phyloP scores from a whole-genome alignment of 2,329 filamentous ascomycete genomes.

The Allantophomopsis lycopodina region DNA sequence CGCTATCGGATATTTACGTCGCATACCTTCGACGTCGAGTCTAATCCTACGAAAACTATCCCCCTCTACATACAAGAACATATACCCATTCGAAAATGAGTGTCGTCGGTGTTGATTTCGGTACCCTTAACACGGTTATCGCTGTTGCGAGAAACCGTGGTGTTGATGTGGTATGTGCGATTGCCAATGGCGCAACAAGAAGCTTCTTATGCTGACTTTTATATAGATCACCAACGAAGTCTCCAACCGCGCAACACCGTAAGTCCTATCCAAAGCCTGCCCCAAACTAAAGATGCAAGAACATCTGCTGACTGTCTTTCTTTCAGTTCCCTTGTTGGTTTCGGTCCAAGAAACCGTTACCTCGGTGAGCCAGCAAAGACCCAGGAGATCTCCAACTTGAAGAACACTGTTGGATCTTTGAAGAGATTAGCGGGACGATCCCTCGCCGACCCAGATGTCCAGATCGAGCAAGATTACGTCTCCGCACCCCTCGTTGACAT shows the following conservation, averaged over 20 bases:
- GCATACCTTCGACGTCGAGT: too few relatives aligned
- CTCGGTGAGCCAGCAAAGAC: conserved; percentile 94
- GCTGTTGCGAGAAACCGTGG: conserved; percentile 96
- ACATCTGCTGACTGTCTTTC: conserved; percentile 6
- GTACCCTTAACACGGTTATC: conserved; percentile 92
- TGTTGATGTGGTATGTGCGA: conserved; percentile 83
- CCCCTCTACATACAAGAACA: too few relatives aligned
- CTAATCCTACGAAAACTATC: too few relatives aligned
- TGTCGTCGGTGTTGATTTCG: conserved; percentile 53
- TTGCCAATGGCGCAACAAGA: background rate
- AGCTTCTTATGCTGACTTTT: conserved; percentile 17
- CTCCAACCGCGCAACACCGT: conserved; percentile 96
- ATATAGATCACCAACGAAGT: conserved; percentile 93
- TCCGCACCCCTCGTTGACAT: conserved; percentile 78
- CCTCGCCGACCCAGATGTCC: conserved; percentile 80
- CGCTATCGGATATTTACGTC: too few relatives aligned
- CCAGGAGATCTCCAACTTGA: conserved; percentile 97
- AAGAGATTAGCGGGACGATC: conserved; percentile 85
- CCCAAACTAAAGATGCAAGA: background rate
- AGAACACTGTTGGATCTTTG: conserved; percentile 90
- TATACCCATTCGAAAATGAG: conserved; percentile 1
- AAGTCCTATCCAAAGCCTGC: conserved; percentile 32
- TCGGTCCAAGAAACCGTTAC: conserved; percentile 86
- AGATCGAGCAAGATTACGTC: conserved; percentile 84
- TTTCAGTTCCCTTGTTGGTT: conserved; percentile 76